Base-by-base conservation (phyloP, 306 rosid species). In the Gastrolobium bilobum region DNA sequence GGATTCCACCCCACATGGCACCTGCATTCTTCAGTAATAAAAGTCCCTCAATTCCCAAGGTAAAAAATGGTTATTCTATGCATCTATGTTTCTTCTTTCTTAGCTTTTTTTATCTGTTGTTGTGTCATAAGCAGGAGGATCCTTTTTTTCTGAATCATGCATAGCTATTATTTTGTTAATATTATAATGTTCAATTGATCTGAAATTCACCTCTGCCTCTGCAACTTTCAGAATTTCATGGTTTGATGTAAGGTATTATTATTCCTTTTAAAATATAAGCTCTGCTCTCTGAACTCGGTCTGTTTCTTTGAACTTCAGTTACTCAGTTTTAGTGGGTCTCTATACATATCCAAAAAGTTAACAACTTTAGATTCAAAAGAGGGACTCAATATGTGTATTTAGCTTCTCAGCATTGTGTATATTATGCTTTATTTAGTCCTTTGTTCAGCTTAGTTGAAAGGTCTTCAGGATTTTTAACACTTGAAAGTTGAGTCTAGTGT, bases 191-290 rank as follows among this genome's bases (percentile, higher is more conserved):
- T 43, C 77, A 70, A 48, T 77, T 84, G 91, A 91, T 93, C 97
- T 88, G 81, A 84, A 85, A 62, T 67, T 71, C 88, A 79, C 71
- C 78, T 54, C 74, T 73, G 66, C 38, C 73, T 77, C 92, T 85
- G 92, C 85, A 58, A 67, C 65, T 86, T 88, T 81, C 91, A 82
- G 86, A 87, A 86, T 85, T 89, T 87, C 84, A 87, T 82, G 90
- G 79, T 54, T 77, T 82, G 84, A 76, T 71, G 63, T 68, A 73
- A 82, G 80, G 83, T 79, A 78, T 66, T 78, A 48, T 70, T 87
- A 20, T 20, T 20, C 26, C 79, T 72, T 77, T 65, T 54, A 61
- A 70, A n/a, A n/a, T n/a, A 65, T 78, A 64, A 67, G 63, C 80
- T 85, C 59, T 66, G 63, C 53, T 71, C 75, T 59, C 79, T 85